Base-by-base conservation (phyloP, 805 yeast species). In the Wickerhamiella australiensis region DNA sequence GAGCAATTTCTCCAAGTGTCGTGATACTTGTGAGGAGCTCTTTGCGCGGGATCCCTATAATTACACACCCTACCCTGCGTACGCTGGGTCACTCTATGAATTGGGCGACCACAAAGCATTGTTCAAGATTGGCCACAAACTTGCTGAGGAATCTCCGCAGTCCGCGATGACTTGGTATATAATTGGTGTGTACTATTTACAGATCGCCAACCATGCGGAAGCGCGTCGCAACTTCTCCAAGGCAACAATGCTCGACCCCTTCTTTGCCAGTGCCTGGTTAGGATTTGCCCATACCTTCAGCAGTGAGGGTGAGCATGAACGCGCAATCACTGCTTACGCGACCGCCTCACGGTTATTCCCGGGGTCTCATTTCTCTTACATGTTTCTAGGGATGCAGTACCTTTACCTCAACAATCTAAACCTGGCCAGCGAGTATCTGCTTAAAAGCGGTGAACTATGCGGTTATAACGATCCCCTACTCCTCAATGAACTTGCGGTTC, bases 271-370 rank as follows among this genome's bases (percentile, higher is more conserved):
- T 47, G 95, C 97, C 1, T 92, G 98, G 98, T 79, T 92, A 29
- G 98, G 96, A 2, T 92, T 92, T 68, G 97, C 97, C 1, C 97
- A 90, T 60, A 88, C 97, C 0, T 92, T 88, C 74, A 96, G 96
- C 0, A 81, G 85, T 2, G 98, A 92, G 63, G 94, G 96, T n/a
- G 99, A 92, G 65, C 96, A 92, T 63, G 99, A 92, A 63, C 97
- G 92, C 65, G 97, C 97, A 1, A 82, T 92, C 20, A 82, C 96
- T 50, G 97, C 97, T 0, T 92, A 88, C 65, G 88, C 97, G 1
- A 88, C 95, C 11, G 96, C 96, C 0, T 86, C 95, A 1, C 70
- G 96, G 53, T 72, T 88, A 40, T 92, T 92, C 59, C 73, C 67
- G 18, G 71, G 71, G 1, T 80, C 88, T 3, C 96, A 92, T 63